phyloP scores from a whole-genome alignment of 768 basidiomycete genomes.

The Heimioporus sp. region DNA sequence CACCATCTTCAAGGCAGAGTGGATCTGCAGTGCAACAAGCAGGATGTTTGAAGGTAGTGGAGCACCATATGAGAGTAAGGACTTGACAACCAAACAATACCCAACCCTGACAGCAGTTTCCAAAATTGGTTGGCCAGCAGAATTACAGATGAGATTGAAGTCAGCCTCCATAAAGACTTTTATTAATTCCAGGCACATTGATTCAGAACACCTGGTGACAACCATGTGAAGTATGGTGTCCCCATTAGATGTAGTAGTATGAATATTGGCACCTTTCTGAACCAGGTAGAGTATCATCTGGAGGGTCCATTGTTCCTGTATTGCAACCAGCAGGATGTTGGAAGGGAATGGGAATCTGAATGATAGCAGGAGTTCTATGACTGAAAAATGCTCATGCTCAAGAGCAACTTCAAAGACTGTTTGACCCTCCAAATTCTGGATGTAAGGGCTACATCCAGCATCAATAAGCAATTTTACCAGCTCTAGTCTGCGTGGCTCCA shows the following conservation, averaged over 20 bases:
- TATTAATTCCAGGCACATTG: neutral
- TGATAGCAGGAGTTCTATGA: neutral
- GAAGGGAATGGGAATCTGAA: neutral
- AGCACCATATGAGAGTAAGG: neutral
- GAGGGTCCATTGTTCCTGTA: neutral
- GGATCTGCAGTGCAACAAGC: neutral
- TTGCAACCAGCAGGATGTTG: neutral
- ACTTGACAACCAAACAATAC: neutral
- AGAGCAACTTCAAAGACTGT: neutral
- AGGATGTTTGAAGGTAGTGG: neutral
- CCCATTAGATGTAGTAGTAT: neutral
- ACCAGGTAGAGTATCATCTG: neutral
- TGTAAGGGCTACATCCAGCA: neutral
- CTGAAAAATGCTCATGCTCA: neutral
- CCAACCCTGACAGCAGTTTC: neutral
- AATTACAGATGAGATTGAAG: neutral
- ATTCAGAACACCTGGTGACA: neutral
- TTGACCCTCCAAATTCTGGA: neutral
- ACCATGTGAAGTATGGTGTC: neutral
- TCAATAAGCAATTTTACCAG: neutral
- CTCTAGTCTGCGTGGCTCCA: neutral
- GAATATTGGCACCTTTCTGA: neutral
- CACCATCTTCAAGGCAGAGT: neutral
- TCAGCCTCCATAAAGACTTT: neutral
- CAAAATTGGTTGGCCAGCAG: neutral